Conservation (phyloP, 192 early-diverging fungal genomes). For the Coemansia sp. region DNA sequence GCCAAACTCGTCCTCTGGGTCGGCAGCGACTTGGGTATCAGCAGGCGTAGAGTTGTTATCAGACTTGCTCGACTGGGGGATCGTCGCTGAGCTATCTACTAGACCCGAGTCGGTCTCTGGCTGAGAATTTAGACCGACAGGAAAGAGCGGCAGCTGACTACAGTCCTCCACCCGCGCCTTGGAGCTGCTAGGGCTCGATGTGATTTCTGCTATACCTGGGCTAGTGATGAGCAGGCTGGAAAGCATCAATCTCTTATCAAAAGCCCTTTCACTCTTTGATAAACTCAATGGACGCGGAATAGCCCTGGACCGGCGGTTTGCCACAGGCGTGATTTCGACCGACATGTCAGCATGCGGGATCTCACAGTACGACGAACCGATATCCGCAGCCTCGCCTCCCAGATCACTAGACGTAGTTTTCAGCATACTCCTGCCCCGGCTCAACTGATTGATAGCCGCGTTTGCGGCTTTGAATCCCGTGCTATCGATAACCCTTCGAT, state of each 20-base stretch:
- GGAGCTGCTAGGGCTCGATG: background rate
- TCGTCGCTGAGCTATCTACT: background rate
- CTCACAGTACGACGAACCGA: slow-evolving; percentile 2
- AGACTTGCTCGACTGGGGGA: background rate
- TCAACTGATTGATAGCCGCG: background rate
- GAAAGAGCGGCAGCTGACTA: background rate
- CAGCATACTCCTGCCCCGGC: background rate
- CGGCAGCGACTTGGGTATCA: background rate
- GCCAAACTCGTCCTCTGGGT: slow-evolving; percentile 10
- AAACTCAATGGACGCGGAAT: slow-evolving; percentile 32
- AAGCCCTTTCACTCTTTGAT: slow-evolving; percentile 32
- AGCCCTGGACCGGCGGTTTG: slow-evolving; percentile 27
- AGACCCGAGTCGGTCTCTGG: background rate
- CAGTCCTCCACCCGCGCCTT: background rate
- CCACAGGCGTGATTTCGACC: slow-evolving; percentile 29
- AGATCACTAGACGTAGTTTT: slow-evolving; percentile 24
- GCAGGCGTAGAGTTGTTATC: background rate
- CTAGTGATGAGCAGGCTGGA: slow-evolving; percentile 32
- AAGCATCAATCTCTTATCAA: slow-evolving; percentile 47
- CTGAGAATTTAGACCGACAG: background rate
- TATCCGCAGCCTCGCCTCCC: slow-evolving; percentile 12
- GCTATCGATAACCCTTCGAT: slow-evolving; percentile 26
- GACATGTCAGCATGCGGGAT: background rate
- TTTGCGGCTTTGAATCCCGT: slow-evolving; percentile 10
- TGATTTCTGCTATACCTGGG: background rate